A percentile compares a stretch with the other conserved stretches of the same genome.
Conservation (phyloP, 148 eudicot genomes). For the Heliosperma pusillum region DNA sequence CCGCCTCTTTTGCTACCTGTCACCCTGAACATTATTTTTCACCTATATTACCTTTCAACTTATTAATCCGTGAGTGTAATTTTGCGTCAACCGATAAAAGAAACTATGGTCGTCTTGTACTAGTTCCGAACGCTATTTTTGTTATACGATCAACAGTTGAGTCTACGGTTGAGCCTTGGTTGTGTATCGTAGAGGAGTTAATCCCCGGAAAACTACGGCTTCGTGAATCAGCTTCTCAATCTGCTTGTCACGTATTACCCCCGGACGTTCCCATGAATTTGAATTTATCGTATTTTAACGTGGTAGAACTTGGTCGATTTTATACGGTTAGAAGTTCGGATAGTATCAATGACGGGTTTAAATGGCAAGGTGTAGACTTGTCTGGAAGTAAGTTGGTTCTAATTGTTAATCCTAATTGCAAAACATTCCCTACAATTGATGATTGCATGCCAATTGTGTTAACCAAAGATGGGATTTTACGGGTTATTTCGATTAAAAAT, state of each 20-base stretch:
- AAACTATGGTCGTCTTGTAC: too few relatives aligned
- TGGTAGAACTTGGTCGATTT: background rate
- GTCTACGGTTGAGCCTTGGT: background rate
- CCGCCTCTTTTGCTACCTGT: background rate
- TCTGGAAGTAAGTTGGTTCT: slow-evolving; percentile 3
- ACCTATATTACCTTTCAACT: background rate
- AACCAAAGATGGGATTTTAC: background rate
- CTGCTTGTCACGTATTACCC: background rate
- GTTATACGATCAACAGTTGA: background rate
- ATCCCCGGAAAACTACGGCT: background rate
- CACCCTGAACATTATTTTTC: background rate
- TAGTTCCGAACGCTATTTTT: background rate
- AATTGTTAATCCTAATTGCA: slow-evolving; percentile 6
- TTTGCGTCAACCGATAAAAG: background rate
- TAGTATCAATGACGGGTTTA: background rate
- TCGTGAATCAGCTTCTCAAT: background rate
- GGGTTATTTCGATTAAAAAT: background rate
- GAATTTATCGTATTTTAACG: background rate
- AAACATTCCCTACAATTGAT: too few relatives aligned
- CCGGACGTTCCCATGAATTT: background rate
- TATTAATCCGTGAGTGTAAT: background rate
- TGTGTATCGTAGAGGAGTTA: background rate
- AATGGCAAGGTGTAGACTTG: too few relatives aligned
- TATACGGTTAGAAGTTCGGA: background rate
- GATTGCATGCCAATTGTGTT: slow-evolving; percentile 8